Conservation (phyloP, 495 filamentous ascomycete species). For the Bathelium albidoporum region DNA sequence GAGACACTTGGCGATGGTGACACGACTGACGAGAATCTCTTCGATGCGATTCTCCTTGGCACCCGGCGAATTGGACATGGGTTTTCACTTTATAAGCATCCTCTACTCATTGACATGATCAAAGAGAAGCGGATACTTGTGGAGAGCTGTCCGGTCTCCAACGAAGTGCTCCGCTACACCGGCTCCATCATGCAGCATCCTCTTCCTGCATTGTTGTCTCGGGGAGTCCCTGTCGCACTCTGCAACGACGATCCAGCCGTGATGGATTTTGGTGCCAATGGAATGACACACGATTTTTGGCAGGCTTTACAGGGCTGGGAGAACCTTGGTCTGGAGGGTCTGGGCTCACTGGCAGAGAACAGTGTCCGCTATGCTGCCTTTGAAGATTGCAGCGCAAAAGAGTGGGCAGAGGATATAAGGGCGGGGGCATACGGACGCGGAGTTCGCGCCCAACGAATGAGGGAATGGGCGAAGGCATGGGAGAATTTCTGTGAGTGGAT, state of each 20-base stretch:
- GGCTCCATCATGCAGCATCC: slow-evolving; percentile 68
- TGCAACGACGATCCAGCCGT: slow-evolving; percentile 83
- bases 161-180: slow-evolving; percentile 70
- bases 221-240: slow-evolving; percentile 66
- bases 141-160: slow-evolving; percentile 79
- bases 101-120: slow-evolving; percentile 73
- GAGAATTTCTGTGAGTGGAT: slow-evolving; percentile 90
- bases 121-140: slow-evolving; percentile 80
- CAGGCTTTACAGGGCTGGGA: slow-evolving; percentile 78
- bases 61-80: slow-evolving; percentile 83
- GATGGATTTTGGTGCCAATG: slow-evolving; percentile 62
- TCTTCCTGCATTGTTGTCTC: slow-evolving; percentile 71
- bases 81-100: slow-evolving; percentile 83
- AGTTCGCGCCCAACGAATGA: slow-evolving; percentile 57
- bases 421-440: slow-evolving; percentile 67
- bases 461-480: slow-evolving; percentile 69
- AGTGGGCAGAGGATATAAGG: slow-evolving; percentile 61
- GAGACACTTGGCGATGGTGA: slow-evolving; percentile 72
- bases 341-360: slow-evolving; percentile 82
- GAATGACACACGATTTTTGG: slow-evolving; percentile 86
- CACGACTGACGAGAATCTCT: slow-evolving; percentile 71
- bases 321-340: slow-evolving; percentile 69
- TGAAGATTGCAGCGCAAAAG: slow-evolving; percentile 58
- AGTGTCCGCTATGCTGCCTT: slow-evolving; percentile 84
- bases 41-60: slow-evolving; percentile 80